Base-by-base conservation (phyloP, 805 yeast species). In the Soucietia sequanensis region DNA sequence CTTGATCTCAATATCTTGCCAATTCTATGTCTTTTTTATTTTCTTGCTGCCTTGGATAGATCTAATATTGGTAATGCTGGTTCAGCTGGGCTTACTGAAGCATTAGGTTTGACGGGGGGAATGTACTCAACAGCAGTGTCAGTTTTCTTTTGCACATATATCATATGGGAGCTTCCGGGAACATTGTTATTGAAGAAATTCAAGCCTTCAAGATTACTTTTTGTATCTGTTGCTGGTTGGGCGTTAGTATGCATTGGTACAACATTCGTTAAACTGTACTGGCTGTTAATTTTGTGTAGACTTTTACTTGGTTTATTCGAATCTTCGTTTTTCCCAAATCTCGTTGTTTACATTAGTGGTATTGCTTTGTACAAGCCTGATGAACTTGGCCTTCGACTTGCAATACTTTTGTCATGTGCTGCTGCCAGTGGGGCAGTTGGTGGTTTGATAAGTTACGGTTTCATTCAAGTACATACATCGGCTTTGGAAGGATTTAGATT, bases 1-100 rank as follows among this genome's bases (percentile, higher is more conserved):
- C 57, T 72, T 51, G 79, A 74, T 44, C 45, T 50, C 30, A 60
- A 58, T 30, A 46, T 72, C 10, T 54, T 73, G 30, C 77, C 78
- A 1, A 50, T 72, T 35, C 52, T 73, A 37, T 53, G 68, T 6
- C 38, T 64, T 14, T 52, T 69, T 27, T 75, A 72, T 47, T 64
- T 75, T 37, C 56, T 70, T 29, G 68, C 78, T 3, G 63, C 66
- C 31, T 54, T 78, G 37, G 83, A 78, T 52, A 65, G 75, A 39
- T 72, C 80, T 10, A 77, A 76, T 47, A 74, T 78, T 35, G 81
- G 82, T 44, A 78, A 78, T 47, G 82, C 82, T 7, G 65, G 65
- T 27, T 63, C 73, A 3, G 81, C 78, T 10, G 82, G 83, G 4
- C 43, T 77, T 41, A 52, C 62, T 0, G 58, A 58, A 18, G 72